Evolutionary conservation across 345 rosid genomes (phyloP), one percentile per base, ranked within the genome.

Genomic region (Turritis glabra): DNA sequence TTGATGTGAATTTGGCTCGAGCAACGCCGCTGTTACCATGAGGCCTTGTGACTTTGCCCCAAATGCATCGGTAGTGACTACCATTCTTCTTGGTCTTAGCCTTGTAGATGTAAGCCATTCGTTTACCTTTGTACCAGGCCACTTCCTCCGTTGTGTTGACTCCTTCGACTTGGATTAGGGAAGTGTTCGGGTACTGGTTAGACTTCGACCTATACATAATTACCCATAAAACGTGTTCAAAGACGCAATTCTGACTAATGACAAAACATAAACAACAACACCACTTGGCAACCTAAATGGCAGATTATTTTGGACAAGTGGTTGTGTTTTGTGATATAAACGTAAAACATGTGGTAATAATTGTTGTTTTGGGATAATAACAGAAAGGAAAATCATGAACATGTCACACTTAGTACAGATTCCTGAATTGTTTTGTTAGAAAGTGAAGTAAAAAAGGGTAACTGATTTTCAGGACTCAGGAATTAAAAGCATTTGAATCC

Each of bases 1-100:
- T 91, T 19, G 96, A 88, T 81, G 84, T 91, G 84, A 91, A 91
- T 82, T 91, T 83, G 47, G 97, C 88, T 33, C 97, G 87, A 37
- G 89, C 93, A 4, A 91, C 90, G 5, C 97, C 91, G 12, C 91
- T 91, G 88, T 91, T 91, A 74, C 97, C 97, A 13, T 89, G 96
- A 73, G 97, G 90, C 80, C 97, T 82, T 8, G 80, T 29, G n/a
- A 91, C 97, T 81, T 91, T 89, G 10, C 97, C 97, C 95, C 97
- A 91, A 47, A 91, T 89, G 83, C 97, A 89, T 14, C 97, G 87
- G 68, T 89, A 91, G 81, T 89, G 92, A 3, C 85, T 69, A 8
- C 95, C 97, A 32, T 87, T 78, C 85, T 81, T 83, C 91, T 86
- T 91, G 65, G 87, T 88, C 79, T 84, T 89, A 18, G 95, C 95